Percentiles rank a stretch among this genome's conserved stretches.
Conservation (phyloP, 73 alveolate genomes). For the Paramecium biaurelia region DNA sequence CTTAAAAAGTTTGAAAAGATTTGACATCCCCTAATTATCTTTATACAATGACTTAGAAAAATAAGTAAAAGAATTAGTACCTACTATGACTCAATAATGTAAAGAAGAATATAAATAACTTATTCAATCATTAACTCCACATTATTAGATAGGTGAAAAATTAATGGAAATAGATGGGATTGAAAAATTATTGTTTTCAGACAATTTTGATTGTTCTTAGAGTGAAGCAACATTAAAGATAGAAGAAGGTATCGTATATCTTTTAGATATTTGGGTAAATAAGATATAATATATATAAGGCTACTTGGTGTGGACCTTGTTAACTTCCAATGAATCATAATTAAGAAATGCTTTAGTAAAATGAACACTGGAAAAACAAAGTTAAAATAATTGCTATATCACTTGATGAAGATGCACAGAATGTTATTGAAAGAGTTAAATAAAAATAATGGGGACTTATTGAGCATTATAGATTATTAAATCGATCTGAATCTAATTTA, state of each 20-base stretch:
- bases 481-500: not conserved
- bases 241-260: too few species aligned
- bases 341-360: not conserved
- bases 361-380: not conserved
- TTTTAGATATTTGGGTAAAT: too few species aligned
- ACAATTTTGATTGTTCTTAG: too few species aligned
- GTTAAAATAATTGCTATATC: too few species aligned
- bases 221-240: too few species aligned
- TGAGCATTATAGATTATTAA: not conserved
- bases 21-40: not conserved
- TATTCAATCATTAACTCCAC: too few species aligned
- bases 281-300: not conserved
- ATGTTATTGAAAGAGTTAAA: not conserved
- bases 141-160: not conserved
- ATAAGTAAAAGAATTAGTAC: not conserved
- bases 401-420: not conserved
- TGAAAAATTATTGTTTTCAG: not conserved
- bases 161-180: not conserved
- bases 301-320: not conserved
- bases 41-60: not conserved
- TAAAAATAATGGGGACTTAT: not conserved
- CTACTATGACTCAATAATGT: too few species aligned
- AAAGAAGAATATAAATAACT: too few species aligned
- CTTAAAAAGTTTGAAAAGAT: not conserved
- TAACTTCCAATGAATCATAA: not conserved